Evolutionary conservation across 164 flowering plant species (phyloP), one percentile per base, ranked within the genome.

Genomic region (Kalanchoe fedtschenkoi): DNA sequence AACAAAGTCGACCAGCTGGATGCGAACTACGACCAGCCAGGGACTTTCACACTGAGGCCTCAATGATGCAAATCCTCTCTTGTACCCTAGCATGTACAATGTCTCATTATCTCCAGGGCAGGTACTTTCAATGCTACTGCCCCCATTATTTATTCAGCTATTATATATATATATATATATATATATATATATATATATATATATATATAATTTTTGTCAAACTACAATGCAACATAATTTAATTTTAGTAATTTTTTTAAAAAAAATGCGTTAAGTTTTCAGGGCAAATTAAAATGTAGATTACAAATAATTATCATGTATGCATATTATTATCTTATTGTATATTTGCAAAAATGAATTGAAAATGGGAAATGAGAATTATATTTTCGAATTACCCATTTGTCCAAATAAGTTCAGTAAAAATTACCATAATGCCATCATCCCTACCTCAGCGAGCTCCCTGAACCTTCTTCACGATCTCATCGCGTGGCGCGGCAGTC

Each of bases 401-500:
- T 42, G 46, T 21, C 46, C 19, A 15, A 2, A 21, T 15, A 16
- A 42, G n/a, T 42, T 42, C 46, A 42, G 19, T 4, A 42, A n/a
- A n/a, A 42, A 14, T 44, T 44, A 44, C 51, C 51, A 44, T 1
- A 19, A 19, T 47, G 30, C 16, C 54, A 47, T 47, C 54, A 47
- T 47, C 56, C n/a, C n/a, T n/a, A n/a, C n/a, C n/a, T 15, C 56
- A 11, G n/a, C n/a, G 30, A 11, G 7, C 32, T 10, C 54, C 2
- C 26, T 28, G 30, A 43, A 93, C 97, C 83, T 89, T 93, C 69
- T 81, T 86, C 39, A 93, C 97, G 66, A 93, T 89, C 1, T 86
- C 85, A 2, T 86, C 72, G 65, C 96, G 82, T 30, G 89, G 88
- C 26, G 82, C 78, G 19, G 83, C 77, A 67, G 88, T 88, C 77